These are phyloP conservation scores for Blastobotrys malaysiensis DNA, from an alignment of 1,139 yeast genomes.

Conservation along the genomic window DNA sequence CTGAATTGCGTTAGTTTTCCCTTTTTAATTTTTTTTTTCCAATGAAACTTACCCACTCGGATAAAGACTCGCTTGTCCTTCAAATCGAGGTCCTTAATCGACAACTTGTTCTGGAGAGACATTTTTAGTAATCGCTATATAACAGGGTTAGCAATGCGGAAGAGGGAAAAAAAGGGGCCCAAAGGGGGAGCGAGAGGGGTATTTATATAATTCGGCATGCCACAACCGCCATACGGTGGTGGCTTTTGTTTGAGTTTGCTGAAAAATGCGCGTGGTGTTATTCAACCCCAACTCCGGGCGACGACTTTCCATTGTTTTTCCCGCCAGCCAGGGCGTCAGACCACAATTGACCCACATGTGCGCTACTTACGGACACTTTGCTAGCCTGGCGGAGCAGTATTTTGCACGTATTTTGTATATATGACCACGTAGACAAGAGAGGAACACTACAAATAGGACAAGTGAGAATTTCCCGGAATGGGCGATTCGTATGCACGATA, in stretches of 20 bases:
- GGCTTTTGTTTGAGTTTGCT: not conserved
- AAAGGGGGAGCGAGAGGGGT: not conserved
- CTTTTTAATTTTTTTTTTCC: not conserved
- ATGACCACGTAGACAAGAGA: too few species aligned
- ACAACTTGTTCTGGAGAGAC: constrained; percentile 89
- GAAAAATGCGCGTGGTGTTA: not conserved
- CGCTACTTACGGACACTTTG: not conserved
- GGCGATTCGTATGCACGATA: not conserved
- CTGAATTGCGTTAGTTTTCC: constrained; percentile 17
- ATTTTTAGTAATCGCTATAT: constrained; percentile 33
- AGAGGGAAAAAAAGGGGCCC: not conserved
- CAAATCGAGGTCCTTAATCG: constrained; percentile 84
- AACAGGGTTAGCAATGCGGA: not conserved
- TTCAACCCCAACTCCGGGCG: not conserved
- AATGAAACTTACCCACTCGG: constrained; percentile 57
- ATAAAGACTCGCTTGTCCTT: constrained; percentile 89
- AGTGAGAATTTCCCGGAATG: not conserved
- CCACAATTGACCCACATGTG: not conserved
- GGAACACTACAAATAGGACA: not conserved
- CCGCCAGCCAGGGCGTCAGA: not conserved
- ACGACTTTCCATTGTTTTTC: not conserved
- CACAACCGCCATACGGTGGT: not conserved
- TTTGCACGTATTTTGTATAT: too few species aligned
- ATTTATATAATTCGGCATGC: not conserved
- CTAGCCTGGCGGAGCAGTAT: not conserved